Evolutionary conservation across 495 filamentous ascomycete genomes (phyloP), one percentile per base, ranked within the genome.

Genomic region (Tuber indicum): DNA sequence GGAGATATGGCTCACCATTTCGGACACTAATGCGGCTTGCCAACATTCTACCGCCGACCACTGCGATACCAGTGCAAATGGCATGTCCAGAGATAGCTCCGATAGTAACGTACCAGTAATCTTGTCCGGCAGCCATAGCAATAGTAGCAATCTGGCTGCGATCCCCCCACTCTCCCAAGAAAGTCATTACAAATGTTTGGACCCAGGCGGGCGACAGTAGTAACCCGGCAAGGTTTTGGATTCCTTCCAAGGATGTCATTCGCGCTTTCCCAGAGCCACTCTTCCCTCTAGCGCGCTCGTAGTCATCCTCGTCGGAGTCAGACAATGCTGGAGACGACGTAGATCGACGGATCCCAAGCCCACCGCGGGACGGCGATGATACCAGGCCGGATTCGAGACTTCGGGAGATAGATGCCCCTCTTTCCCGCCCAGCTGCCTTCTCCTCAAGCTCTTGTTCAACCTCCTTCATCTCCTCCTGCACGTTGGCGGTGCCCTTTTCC

Each of bases 141-240:
- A 99, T 97, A 9, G 96, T 99, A 23, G 96, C 96, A 82, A 99
- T 99, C 85, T 99, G 96, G 83, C 93, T 96, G 77, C 96, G 91
- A 83, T 99, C 96, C 71, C 96, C 96, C 96, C 96, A 98, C 84
- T 99, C 96, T 16, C 96, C 96, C 44, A 99, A 86, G 86, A 99
- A 99, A 5, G 96, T 99, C 96, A 99, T 99, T 77, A 94, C 90
- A 84, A 99, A 99, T 8, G 96, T 99, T 85, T 99, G 96, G 21
- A 99, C 96, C 96, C 96, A 99, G 1, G 94, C 96, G 4, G 96
- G 96, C 83, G 92, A 96, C 26, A 99, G 87, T 3, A 99, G 87
- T 14, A 99, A 86, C 7, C 93, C 93, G 71, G 94, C 88, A 6
- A 99, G 90, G 81, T 99, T 99, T 84, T 90, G 91, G 36, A 98